Conservation (phyloP, 2,329 filamentous ascomycete genomes). For the Sarocladiaceae sp. region DNA sequence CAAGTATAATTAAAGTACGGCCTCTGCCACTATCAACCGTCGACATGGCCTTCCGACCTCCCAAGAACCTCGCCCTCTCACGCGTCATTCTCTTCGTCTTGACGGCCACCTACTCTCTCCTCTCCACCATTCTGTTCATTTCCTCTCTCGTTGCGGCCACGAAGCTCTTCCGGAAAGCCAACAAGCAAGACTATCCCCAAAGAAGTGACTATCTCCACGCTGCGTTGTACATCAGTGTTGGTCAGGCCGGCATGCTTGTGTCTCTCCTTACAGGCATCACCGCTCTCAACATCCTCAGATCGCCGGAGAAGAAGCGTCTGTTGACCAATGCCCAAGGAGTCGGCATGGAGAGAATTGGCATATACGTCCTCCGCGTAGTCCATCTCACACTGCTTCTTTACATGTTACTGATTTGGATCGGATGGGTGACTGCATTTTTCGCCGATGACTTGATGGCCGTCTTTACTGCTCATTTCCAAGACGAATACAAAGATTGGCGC, state of each 20-base stretch:
- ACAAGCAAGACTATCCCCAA: too few species aligned
- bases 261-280: neutral
- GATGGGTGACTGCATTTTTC: neutral
- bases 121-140: neutral
- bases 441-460: neutral
- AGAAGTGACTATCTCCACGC: too few species aligned
- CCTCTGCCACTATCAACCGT: neutral
- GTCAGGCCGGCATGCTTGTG: neutral
- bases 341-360: neutral
- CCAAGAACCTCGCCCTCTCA: neutral
- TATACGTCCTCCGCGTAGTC: neutral
- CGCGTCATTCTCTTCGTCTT: neutral
- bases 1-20: too few species aligned
- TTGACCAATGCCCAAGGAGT: neutral
- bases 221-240: neutral
- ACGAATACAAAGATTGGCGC: neutral
- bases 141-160: neutral
- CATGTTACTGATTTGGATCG: neutral
- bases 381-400: neutral
- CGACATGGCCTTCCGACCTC: neutral
- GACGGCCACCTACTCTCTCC: neutral
- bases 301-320: neutral
- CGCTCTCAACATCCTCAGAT: neutral
- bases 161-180: too few species aligned
- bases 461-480: neutral